Evolutionary conservation across 2,329 filamentous ascomycete genomes (phyloP), one percentile per base, ranked within the genome.

Genomic region (Calonectria montana): DNA sequence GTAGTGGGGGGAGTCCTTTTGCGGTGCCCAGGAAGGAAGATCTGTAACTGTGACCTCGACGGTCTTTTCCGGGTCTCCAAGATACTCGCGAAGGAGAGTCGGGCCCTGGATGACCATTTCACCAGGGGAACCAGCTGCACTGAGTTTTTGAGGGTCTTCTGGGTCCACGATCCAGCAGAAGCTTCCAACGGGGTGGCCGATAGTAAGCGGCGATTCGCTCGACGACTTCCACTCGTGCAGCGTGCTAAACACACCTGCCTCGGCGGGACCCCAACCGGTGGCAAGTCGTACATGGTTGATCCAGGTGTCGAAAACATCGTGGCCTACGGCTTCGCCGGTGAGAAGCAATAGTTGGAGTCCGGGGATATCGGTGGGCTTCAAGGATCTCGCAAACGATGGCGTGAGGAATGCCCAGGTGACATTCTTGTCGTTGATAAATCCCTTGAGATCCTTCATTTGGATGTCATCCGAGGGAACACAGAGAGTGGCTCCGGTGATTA

Each of bases 81-180:
- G 61, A 31, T 78, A 83, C 3, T 80, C 80, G 3, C 67, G 64
- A 0, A 73, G 75, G 2, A 82, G 65, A 4, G 77, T 67, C 3
- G 75, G 73, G 1, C 81, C 80, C 45, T 81, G 79, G 7, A 82
- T 27, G 0, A 81, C 64, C 0, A 82, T 62, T 31, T 82, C 81
- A 1, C 80, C 81, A 2, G 77, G 35, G 0, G 37, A 27, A 2
- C 78, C 77, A 25, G 78, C 41, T 0, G 81, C 73, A 0, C 73
- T 73, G 0, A 82, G 70, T 7, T 57, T 65, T 3, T 79, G 29
- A 12, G 74, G 71, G 21, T 80, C 69, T 0, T 75, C 63, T 0
- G 77, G 67, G 47, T 75, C 57, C 1, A 81, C 76, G 12, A 82
- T 69, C 80, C 80, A 81, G 8, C 27, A n/a, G 3, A 69, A 69